Conservation (phyloP, 495 filamentous ascomycete species). For the Annulohypoxylon stygium region DNA sequence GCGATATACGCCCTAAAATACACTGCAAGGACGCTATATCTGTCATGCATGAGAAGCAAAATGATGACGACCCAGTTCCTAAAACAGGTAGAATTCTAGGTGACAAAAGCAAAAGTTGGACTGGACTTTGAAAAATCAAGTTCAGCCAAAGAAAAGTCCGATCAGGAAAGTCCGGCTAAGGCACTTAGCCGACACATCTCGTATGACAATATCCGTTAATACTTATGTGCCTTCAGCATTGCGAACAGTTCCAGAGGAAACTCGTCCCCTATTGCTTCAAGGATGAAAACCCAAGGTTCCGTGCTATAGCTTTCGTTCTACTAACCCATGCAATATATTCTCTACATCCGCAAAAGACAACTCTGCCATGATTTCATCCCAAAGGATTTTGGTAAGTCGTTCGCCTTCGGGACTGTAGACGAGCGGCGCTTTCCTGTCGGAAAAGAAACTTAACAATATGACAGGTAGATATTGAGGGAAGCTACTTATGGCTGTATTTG, state of each 20-base stretch:
- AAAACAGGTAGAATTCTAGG: background rate
- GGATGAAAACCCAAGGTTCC: background rate
- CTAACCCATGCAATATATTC: background rate
- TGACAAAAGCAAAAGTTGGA: background rate
- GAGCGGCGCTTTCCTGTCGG: background rate
- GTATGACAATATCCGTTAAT: background rate
- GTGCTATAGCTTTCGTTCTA: background rate
- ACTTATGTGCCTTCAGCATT: background rate
- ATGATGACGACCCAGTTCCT: background rate
- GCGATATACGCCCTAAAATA: no score
- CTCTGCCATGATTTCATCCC: background rate
- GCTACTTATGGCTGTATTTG: background rate
- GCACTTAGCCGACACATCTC: background rate
- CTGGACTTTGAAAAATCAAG: background rate
- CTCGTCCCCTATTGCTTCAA: background rate
- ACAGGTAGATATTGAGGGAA: background rate
- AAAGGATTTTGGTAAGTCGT: background rate
- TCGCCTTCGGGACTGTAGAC: background rate
- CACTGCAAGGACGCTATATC: background rate
- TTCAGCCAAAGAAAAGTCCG: background rate
- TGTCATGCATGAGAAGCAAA: background rate
- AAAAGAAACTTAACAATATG: background rate
- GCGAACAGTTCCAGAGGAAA: background rate
- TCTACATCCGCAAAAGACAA: background rate
- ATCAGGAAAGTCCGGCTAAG: background rate